phyloP scores from a whole-genome alignment of 345 rosid genomes.

The Anacardium occidentale region DNA sequence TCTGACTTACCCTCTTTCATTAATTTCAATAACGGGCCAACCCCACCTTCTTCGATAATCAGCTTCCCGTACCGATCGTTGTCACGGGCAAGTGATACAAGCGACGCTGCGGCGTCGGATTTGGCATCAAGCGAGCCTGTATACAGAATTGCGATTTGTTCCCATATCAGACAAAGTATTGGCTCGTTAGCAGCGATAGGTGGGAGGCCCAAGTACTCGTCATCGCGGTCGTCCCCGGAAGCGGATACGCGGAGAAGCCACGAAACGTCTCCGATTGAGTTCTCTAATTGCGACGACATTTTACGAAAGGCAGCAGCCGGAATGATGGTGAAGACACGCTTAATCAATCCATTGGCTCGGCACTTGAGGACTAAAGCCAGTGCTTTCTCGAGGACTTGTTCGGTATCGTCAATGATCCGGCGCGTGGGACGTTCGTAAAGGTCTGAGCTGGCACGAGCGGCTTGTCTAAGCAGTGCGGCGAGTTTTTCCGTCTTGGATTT shows the following conservation, averaged over 20 bases:
- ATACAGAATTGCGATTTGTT: conserved; percentile 76
- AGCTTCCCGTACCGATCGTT: conserved; percentile 82
- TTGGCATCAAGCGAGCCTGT: conserved; percentile 64
- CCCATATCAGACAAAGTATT: conserved; percentile 84
- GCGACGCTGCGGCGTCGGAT: conserved; percentile 82
- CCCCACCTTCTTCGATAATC: conserved; percentile 89
- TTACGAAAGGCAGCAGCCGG: conserved; percentile 87
- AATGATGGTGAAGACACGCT: conserved; percentile 77
- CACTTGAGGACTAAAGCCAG: conserved; percentile 66
- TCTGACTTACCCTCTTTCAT: conserved; percentile 75
- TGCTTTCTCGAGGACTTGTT: conserved; percentile 85
- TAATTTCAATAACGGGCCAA: conserved; percentile 69
- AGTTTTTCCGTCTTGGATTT: conserved; percentile 85
- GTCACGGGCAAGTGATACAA: conserved; percentile 79
- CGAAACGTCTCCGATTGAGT: conserved; percentile 87
- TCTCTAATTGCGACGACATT: conserved; percentile 71
- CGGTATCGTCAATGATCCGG: conserved; percentile 86
- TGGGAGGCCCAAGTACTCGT: conserved; percentile 79
- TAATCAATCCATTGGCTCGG: conserved; percentile 70
- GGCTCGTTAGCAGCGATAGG: conserved; percentile 98
- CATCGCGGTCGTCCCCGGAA: conserved; percentile 63
- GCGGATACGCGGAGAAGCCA: conserved; percentile 94
- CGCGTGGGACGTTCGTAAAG: conserved; percentile 94
- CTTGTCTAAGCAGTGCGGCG: conserved; percentile 77
- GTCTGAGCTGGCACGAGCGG: conserved; percentile 86